Base-by-base conservation (phyloP, 2,329 filamentous ascomycete genomes). In the Aspergillus sp. region DNA sequence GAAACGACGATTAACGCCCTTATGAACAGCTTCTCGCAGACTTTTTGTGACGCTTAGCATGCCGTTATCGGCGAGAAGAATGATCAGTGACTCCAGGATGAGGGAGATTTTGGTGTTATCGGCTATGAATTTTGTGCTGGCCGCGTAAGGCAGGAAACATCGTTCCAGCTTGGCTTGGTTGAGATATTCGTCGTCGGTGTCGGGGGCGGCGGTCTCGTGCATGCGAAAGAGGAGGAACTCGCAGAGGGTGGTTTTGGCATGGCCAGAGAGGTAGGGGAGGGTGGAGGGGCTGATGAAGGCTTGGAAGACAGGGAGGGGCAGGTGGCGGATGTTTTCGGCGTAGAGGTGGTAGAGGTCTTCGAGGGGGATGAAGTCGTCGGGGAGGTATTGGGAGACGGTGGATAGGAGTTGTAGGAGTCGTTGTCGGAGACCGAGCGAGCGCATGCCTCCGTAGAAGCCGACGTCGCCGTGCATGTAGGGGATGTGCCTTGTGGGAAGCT, bases 71-170 rank as follows among this genome's bases (percentile, higher is more conserved):
- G 72, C 76, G 28, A 87, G 74, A 6, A 87, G 76, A 49, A 87
- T 81, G 30, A 91, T 69, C 53, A 91, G 74, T 2, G 81, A 81
- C 75, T 94, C 91, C 0, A 92, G 77, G 30, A 90, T 74, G 9
- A 93, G 75, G 2, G 88, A 88, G 39, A 93, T 81, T 72, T 90
- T 90, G 28, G 88, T 87, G 67, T 95, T 93, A 63, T 92, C 89
- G 19, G 85, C 82, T 0, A 84, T 74, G 6, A 80, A 82, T 13
- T 83, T 79, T 0, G 83, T 86, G 60, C 85, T 87, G 1, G 91
- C 89, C 0, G 88, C 80, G 65, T 84, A 87, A 0, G 85, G 85
- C 2, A 92, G 81, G 72, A 87, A 93, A 68, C 87, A 88, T 47
- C 80, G 64, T 61, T 85, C 81, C 19, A 89, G 76, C 15, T 82